Conservation (phyloP, 2,329 filamentous ascomycete species). For the Aureobasidium sp. region DNA sequence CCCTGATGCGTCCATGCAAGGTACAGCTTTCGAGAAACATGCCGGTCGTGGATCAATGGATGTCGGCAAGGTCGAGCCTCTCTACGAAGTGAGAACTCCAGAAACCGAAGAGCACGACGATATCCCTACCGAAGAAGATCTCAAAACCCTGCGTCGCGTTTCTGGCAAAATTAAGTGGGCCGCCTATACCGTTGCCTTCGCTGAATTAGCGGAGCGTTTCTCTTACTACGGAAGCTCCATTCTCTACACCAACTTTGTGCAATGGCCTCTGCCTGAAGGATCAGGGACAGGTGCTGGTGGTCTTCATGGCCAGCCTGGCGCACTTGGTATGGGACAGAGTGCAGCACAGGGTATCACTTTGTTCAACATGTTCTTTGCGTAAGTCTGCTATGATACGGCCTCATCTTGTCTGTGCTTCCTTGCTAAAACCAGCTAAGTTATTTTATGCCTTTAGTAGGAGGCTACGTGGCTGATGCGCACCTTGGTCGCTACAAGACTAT, state of each 20-base stretch:
- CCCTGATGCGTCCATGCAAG: background rate
- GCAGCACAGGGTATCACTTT: conserved; percentile 45
- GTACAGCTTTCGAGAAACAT: background rate
- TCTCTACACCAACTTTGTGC: conserved; percentile 27
- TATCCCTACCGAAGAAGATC: conserved; percentile 41
- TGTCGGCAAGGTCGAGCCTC: conserved; percentile 2
- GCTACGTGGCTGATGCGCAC: conserved; percentile 37
- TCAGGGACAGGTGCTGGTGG: conserved; percentile 17
- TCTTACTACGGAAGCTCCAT: conserved; percentile 51
- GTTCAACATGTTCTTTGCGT: conserved; percentile 50
- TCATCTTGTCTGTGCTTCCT: background rate
- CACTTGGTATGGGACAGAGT: conserved; percentile 48
- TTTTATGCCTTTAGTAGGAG: conserved; percentile 16
- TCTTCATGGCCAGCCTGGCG: conserved; percentile 39
- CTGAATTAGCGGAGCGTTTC: conserved; percentile 53
- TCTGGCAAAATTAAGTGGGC: conserved; percentile 42
- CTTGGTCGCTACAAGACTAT: conserved; percentile 34
- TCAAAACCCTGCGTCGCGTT: conserved; percentile 38
- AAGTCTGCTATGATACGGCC: conserved; percentile 21
- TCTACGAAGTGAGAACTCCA: background rate
- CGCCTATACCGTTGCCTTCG: conserved; percentile 48
- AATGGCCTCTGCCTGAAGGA: conserved; percentile 22
- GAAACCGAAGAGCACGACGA: conserved; percentile 2
- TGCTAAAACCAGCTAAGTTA: background rate
- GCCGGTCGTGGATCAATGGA: conserved; percentile 8